Percentiles rank a stretch among this genome's conserved stretches.
Evolutionary conservation across 148 eudicot species (phyloP).

Genomic region (Polygonum maritimum): DNA sequence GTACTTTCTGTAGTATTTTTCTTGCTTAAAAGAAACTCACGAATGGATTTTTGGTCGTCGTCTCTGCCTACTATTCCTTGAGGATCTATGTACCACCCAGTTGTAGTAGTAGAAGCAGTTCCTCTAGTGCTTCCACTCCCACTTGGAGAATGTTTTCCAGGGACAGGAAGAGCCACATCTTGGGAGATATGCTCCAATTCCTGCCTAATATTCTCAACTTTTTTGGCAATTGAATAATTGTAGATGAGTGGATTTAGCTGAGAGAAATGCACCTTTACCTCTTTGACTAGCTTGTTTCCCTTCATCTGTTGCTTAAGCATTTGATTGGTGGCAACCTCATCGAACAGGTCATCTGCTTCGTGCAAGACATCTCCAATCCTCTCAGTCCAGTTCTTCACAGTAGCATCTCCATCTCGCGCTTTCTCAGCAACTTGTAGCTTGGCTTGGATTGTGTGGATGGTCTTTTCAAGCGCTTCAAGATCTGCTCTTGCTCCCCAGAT

Average conservation of each 20-base stretch:
- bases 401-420: constrained; percentile 9
- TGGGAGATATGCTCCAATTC: neutral
- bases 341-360: neutral
- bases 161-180: neutral
- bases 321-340: neutral
- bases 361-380: constrained; percentile 13
- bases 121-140: too few relatives aligned
- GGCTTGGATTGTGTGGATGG: constrained; percentile 14
- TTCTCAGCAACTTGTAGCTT: constrained; percentile 27
- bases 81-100: too few relatives aligned
- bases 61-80: neutral
- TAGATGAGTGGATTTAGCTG: neutral
- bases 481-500: constrained; percentile 10
- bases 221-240: neutral
- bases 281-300: neutral
- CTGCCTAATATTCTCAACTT: neutral
- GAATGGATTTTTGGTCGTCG: neutral
- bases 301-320: neutral
- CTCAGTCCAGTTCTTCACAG: constrained; percentile 13
- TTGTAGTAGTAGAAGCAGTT: too few relatives aligned
- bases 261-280: neutral
- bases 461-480: constrained; percentile 17
- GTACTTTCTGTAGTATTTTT: neutral
- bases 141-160: neutral
- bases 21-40: neutral